Conservation (phyloP, 1,139 yeast species). For the Geotrichum carabidarum region DNA sequence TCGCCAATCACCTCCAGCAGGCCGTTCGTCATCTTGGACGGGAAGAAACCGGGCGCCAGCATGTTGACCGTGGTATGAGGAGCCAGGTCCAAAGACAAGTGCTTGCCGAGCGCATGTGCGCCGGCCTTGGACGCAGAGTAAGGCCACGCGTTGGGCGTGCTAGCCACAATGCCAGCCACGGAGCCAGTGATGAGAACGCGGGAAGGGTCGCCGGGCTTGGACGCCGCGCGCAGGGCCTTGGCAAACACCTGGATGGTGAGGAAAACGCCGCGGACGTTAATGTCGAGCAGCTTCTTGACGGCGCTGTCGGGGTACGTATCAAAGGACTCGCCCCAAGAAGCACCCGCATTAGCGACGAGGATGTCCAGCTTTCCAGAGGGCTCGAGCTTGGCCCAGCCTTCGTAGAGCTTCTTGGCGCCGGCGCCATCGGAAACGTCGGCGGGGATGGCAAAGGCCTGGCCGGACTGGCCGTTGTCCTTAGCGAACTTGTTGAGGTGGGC, state of each 20-base stretch:
- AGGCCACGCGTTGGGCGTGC: constrained; percentile 63
- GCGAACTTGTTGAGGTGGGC: constrained; percentile 47
- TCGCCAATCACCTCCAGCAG: constrained; percentile 49
- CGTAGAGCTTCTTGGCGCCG: constrained; percentile 48
- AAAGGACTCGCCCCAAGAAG: constrained; percentile 70
- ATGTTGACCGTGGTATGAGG: constrained; percentile 63
- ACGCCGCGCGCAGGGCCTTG: constrained; percentile 51
- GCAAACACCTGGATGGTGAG: constrained; percentile 58
- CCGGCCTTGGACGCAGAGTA: constrained; percentile 76
- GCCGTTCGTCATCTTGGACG: constrained; percentile 71
- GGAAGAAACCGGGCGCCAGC: constrained; percentile 76
- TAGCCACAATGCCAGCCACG: constrained; percentile 43
- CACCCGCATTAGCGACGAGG: constrained; percentile 74
- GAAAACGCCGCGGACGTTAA: constrained; percentile 70
- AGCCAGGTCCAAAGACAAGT: constrained; percentile 59
- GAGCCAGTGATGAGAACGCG: constrained; percentile 67
- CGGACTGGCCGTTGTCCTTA: constrained; percentile 40
- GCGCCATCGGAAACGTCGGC: constrained; percentile 54
- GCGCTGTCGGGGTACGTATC: constrained; percentile 60
- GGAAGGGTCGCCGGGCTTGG: constrained; percentile 53
- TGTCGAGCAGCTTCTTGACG: constrained; percentile 56
- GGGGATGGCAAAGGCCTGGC: constrained; percentile 51
- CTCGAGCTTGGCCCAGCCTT: constrained; percentile 43
- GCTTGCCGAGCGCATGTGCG: constrained; percentile 62
- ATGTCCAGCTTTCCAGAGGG: constrained; percentile 49